Conservation (phyloP, 164 flowering plant species). For the Piper betle region DNA sequence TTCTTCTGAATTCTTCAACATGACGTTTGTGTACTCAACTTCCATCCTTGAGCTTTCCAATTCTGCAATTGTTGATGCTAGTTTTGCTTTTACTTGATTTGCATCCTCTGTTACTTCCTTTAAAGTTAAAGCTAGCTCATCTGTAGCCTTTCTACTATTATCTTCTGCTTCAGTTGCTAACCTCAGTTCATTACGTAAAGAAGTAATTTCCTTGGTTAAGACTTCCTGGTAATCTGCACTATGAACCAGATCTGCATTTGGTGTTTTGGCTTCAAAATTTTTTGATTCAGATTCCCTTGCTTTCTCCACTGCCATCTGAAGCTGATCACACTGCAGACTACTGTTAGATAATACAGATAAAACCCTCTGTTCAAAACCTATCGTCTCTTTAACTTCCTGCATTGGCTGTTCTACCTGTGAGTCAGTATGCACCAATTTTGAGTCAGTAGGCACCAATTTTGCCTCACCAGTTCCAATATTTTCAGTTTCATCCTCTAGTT, state of each 20-base stretch:
- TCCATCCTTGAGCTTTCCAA: slow-evolving; percentile 28
- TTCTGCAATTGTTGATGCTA: slow-evolving; percentile 19
- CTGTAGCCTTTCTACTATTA: slow-evolving; percentile 64
- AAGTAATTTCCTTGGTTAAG: slow-evolving; percentile 18
- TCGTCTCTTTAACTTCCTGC: slow-evolving; percentile 18
- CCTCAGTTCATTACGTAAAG: slow-evolving; percentile 40
- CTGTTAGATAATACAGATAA: slow-evolving; percentile 14
- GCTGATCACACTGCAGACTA: slow-evolving; percentile 15
- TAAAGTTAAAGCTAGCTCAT: slow-evolving; percentile 61
- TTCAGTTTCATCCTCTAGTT: slow-evolving; percentile 22
- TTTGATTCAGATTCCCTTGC: slow-evolving; percentile 33
- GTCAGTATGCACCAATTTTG: slow-evolving; percentile 14
- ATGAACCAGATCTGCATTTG: not conserved
- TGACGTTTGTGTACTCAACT: slow-evolving; percentile 20
- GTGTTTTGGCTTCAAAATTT: slow-evolving; percentile 5
- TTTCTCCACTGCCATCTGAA: slow-evolving; percentile 30
- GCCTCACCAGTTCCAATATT: slow-evolving; percentile 16
- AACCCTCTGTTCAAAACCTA: slow-evolving; percentile 16
- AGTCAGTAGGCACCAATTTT: slow-evolving; percentile 13
- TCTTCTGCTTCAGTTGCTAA: slow-evolving; percentile 61
- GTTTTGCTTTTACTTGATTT: slow-evolving; percentile 38
- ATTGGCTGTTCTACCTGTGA: slow-evolving; percentile 11
- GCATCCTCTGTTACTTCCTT: slow-evolving; percentile 59
- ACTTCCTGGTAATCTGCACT: not conserved
- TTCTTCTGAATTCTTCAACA: slow-evolving; percentile 22